These are phyloP conservation scores for Moesziomyces globuligerus DNA, from an alignment of 1,284 basidiomycete genomes.

Conservation along the genomic window DNA sequence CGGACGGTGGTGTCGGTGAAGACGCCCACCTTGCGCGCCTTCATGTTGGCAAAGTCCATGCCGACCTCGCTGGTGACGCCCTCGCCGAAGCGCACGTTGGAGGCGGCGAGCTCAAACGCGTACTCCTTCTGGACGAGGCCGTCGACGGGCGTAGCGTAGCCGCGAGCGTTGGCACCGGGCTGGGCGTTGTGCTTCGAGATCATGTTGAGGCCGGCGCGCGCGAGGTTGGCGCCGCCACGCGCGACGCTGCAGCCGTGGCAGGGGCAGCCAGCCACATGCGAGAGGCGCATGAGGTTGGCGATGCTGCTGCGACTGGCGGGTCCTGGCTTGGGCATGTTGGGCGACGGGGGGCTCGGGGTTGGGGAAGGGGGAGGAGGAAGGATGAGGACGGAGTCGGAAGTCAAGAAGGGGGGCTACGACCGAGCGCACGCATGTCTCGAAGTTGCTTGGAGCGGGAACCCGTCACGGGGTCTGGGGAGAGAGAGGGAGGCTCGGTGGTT, in stretches of 20 bases:
- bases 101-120: conserved; percentile 95
- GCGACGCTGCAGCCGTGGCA: conserved; percentile 58
- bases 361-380: neutral
- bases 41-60: conserved; percentile 80
- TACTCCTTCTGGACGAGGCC: conserved; percentile 81
- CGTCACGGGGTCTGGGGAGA: too few relatives aligned
- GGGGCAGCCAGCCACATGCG: conserved; percentile 56
- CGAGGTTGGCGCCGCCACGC: conserved; percentile 27
- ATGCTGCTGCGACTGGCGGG: conserved; percentile 41
- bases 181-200: conserved; percentile 50
- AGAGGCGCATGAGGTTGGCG: conserved; percentile 59
- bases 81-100: conserved; percentile 74
- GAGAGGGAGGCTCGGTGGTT: neutral
- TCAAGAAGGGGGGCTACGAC: neutral
- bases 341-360: too few relatives aligned
- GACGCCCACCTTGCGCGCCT: conserved; percentile 78
- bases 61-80: conserved; percentile 78
- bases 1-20: conserved; percentile 90
- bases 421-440: neutral
- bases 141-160: conserved; percentile 82
- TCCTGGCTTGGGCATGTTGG: conserved; percentile 45
- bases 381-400: neutral
- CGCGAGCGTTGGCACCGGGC: conserved; percentile 43
- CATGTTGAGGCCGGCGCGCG: conserved; percentile 56
- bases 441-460: too few relatives aligned